Percentiles rank a stretch among this genome's conserved stretches.
Evolutionary conservation across 129 eudicot species (phyloP).

Genomic region (Lonicera japonica): DNA sequence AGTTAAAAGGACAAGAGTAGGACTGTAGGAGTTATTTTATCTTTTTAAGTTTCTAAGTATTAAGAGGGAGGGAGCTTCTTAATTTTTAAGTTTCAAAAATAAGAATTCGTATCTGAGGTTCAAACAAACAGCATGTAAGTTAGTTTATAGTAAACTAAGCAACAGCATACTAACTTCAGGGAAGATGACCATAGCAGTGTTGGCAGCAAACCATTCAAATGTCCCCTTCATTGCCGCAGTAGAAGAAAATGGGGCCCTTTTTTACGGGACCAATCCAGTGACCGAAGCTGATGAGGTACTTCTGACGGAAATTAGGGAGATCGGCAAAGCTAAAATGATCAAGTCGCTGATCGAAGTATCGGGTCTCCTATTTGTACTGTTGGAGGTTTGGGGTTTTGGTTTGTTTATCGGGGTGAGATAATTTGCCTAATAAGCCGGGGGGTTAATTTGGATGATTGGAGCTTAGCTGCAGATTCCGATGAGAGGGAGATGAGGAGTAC

Average conservation of each 20-base stretch:
- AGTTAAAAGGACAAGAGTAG: too few relatives aligned
- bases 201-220: slow-evolving; percentile 89
- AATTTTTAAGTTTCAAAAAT: too few relatives aligned
- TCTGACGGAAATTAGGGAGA: slow-evolving; percentile 58
- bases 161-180: slow-evolving; percentile 51
- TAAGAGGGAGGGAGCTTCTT: too few relatives aligned
- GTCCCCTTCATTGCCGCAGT: slow-evolving; percentile 95
- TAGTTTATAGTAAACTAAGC: too few relatives aligned
- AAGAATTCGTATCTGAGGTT: too few relatives aligned
- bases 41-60: too few relatives aligned
- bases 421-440: slow-evolving; percentile 45
- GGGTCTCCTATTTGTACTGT: slow-evolving; percentile 52
- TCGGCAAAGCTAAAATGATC: slow-evolving; percentile 76
- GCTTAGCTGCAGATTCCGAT: slow-evolving; percentile 16
- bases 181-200: slow-evolving; percentile 75
- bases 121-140: too few relatives aligned
- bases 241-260: slow-evolving; percentile 66
- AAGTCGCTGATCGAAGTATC: slow-evolving; percentile 49
- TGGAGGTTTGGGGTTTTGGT: neutral
- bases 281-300: slow-evolving; percentile 63
- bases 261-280: slow-evolving; percentile 61
- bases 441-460: slow-evolving; percentile 3
- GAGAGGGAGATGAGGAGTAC: slow-evolving; percentile 8
- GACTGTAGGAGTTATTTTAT: too few relatives aligned
- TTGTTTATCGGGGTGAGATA: slow-evolving; percentile 18